Base-by-base conservation (phyloP, 2,329 filamentous ascomycete genomes). In the Lasiodiplodia citricola region DNA sequence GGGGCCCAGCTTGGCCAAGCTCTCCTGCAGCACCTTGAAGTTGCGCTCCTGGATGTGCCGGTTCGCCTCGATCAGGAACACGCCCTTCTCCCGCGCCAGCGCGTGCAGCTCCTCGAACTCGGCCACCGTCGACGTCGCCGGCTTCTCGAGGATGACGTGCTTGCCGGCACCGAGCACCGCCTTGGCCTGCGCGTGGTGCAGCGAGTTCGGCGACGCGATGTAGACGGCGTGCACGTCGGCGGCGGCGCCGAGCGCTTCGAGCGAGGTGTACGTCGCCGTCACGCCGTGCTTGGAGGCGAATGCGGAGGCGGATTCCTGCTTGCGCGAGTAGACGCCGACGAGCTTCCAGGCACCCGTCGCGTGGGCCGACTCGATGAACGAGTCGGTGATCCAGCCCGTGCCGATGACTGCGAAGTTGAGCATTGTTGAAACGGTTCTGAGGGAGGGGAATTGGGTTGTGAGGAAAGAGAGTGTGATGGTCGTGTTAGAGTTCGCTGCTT, bases 141-240 rank as follows among this genome's bases (percentile, higher is more conserved):
- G 83, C 72, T 85, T 85, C 73, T 85, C 83, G n/a, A 85, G 74
- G 37, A 85, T 78, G 69, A 85, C 83, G 72, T 85, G 80, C 71
- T 85, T 85, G 63, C 80, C 78, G 2, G 80, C 82, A 4, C 73
- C 55, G 41, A 85, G 76, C 47, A 83, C 75, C 18, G 74, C 72
- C 69, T 82, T 82, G 18, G 83, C 81, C 70, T 85, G 83, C 50
- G 74, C 75, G 74, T 81, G 82, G 75, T 85, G 83, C 52, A 83
- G 76, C 51, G 79, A 80, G 75, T 85, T 85, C 44, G 83, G 83
- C 16, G 81, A 83, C 25, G 83, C 83, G 68, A 85, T 82, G 79
- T 85, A 85, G 58, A 85, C 75, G 65, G 80, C 78, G 52, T 80
- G 75, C 68, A 85, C 75, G 56, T 76, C 75, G 3, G 74, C 51